These are phyloP conservation scores for Phytophthora sp. DNA, from an alignment of 352 stramenopile species.

Conservation along the genomic window DNA sequence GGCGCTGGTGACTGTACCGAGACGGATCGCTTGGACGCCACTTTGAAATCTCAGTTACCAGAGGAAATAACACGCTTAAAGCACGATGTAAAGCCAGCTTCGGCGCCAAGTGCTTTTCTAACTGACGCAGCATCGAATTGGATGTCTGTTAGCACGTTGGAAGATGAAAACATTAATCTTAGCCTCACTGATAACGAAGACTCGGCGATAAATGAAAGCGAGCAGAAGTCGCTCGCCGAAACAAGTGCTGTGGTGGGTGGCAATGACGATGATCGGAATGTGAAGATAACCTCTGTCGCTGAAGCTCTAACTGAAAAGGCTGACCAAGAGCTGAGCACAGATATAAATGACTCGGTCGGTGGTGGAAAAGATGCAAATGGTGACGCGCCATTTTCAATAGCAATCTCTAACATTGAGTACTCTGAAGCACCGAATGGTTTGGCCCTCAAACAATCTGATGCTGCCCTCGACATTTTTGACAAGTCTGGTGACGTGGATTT, in stretches of 20 bases:
- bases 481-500: conserved; percentile 40
- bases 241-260: too few species aligned
- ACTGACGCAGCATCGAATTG: conserved; percentile 28
- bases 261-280: too few species aligned
- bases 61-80: too few species aligned
- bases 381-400: background rate
- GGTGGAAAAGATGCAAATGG: background rate
- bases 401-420: background rate
- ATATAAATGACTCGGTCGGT: background rate
- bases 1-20: background rate
- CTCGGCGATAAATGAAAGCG: conserved; percentile 1
- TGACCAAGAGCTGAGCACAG: too few species aligned
- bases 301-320: too few species aligned
- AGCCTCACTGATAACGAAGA: conserved; percentile 11
- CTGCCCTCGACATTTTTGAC: conserved; percentile 39
- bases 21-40: conserved; percentile 9
- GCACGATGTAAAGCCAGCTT: background rate
- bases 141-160: conserved; percentile 21
- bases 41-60: too few species aligned
- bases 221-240: background rate
- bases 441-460: background rate
- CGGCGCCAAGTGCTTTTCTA: conserved; percentile 8
- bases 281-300: too few species aligned
- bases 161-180: conserved; percentile 9
- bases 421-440: background rate